Evolutionary conservation across 257 asterid genomes (phyloP), one percentile per base, ranked within the genome.

Genomic region (Cruciata laevipes): DNA sequence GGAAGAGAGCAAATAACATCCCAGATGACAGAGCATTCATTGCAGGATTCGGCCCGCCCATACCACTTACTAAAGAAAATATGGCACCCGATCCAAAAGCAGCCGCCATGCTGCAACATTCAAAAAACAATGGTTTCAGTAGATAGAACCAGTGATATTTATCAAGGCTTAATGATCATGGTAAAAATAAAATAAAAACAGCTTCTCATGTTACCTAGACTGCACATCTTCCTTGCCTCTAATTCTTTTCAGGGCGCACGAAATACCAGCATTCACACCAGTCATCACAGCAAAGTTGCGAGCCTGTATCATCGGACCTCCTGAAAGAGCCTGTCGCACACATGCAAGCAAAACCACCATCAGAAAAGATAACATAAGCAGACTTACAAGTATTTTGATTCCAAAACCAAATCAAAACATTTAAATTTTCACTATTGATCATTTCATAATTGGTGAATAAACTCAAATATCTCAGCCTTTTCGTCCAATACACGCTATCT

Each of bases 261-360:
- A 80, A 69, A 91, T 91, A 67, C 98, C 98, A 49, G 98, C 96
- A 83, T 89, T 87, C 49, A 78, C 91, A 71, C 98, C 96, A 0
- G 95, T 87, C 96, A 91, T 89, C 38, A 91, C 98, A 68, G 96
- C 98, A 71, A 91, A 91, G 75, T 89, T 91, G 58, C 96, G 96
- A 11, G 95, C 98, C 74, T 91, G 98, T 44, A 87, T 27, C 80
- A 87, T 73, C 9, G 98, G 95, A 63, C 98, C 98, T 69, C 95
- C 98, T 23, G 96, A 81, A 53, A 91, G 85, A 71, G 96, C 96
- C 96, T 89, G 79, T 42, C 20, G 17, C 20, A 61, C 3, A 9
- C 30, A 27, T 2, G 33, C n/a, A 65, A 55, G 40, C 16, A 66
- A 31, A 72, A 20, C 37, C 55, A 58, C n/a, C 27, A 64, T 55